Conservation (phyloP, 495 filamentous ascomycete genomes). For the Penicillium cosmopolitanum region DNA sequence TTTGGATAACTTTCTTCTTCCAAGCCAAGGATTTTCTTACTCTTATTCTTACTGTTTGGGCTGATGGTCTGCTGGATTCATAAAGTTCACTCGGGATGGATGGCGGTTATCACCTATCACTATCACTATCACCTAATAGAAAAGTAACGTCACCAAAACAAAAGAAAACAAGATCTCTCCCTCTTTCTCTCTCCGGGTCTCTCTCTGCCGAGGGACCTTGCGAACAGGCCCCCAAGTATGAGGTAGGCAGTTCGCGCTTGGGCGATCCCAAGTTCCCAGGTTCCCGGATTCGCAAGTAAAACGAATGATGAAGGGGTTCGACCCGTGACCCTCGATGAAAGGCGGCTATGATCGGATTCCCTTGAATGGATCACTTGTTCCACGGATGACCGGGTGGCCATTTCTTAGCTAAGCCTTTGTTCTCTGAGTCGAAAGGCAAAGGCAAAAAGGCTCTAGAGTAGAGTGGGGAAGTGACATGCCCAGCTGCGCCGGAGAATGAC, state of each 20-base stretch:
- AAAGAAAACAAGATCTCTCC: neutral
- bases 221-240: constrained; percentile 5
- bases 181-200: neutral
- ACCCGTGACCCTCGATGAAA: constrained; percentile 7
- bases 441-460: too few relatives aligned
- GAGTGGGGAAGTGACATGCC: neutral
- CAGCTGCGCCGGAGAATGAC: constrained; percentile 24
- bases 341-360: constrained; percentile 5
- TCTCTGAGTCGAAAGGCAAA: neutral
- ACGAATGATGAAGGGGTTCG: neutral
- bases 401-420: constrained; percentile 16
- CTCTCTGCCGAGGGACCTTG: constrained; percentile 3
- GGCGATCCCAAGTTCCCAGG: neutral
- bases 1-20: neutral
- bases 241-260: constrained; percentile 5
- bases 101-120: too few relatives aligned
- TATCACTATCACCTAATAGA: neutral
- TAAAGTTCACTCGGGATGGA: too few relatives aligned
- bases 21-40: neutral
- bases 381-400: constrained; percentile 16
- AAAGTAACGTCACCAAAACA: neutral
- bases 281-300: too few relatives aligned
- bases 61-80: neutral
- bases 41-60: neutral
- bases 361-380: constrained; percentile 2